phyloP scores from a whole-genome alignment of 495 filamentous ascomycete species.

The Neurospora intermedia region DNA sequence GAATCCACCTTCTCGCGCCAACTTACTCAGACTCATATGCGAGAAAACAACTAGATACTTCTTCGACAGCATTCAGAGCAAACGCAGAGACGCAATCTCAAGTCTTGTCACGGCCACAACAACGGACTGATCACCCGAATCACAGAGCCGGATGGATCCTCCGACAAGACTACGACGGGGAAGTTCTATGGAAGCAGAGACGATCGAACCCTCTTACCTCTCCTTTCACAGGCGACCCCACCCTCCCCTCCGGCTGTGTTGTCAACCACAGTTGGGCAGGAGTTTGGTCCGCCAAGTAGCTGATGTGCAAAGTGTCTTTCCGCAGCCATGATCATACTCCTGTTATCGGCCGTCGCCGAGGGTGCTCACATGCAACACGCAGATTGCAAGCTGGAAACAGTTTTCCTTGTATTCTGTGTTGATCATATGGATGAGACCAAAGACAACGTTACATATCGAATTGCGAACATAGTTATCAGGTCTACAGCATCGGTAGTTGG shows the following conservation, averaged over 20 bases:
- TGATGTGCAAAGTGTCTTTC: neutral
- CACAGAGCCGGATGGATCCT: neutral
- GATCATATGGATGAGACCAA: neutral
- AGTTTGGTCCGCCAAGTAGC: neutral
- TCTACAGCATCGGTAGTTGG: too few relatives aligned
- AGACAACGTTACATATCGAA: neutral
- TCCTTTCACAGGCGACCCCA: neutral
- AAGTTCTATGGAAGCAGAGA: neutral
- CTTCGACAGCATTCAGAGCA: neutral
- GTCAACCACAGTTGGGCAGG: neutral
- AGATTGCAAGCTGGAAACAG: neutral
- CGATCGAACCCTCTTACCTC: neutral
- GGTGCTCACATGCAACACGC: neutral
- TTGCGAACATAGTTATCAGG: neutral
- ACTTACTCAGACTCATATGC: neutral
- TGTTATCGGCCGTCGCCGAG: neutral
- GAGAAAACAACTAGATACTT: neutral
- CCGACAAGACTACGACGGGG: neutral
- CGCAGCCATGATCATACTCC: neutral
- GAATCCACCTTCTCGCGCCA: neutral
- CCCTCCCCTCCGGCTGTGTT: neutral
- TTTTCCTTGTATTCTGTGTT: neutral
- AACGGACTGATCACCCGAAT: neutral
- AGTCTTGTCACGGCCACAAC: neutral
- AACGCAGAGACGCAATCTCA: neutral